phyloP scores from a whole-genome alignment of 2,329 filamentous ascomycete genomes.

The Colletotrichum tropicale region DNA sequence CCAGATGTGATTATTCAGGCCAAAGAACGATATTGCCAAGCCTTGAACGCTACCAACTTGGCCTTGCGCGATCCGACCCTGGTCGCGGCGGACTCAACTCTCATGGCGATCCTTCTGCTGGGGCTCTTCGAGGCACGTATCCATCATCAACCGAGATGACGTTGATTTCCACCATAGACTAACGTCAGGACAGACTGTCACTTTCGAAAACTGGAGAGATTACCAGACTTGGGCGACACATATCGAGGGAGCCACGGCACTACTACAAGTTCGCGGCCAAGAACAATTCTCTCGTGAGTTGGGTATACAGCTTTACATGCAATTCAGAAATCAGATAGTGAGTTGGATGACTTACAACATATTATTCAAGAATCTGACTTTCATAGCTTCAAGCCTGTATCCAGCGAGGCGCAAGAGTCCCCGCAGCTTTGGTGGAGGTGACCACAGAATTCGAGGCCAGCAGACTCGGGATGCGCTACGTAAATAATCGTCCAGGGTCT shows the following conservation, averaged over 20 bases:
- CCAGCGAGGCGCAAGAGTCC: conserved; percentile 20
- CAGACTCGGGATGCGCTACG: neutral
- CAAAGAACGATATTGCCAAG: conserved; percentile 22
- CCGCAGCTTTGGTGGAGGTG: neutral
- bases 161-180: neutral
- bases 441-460: neutral
- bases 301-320: conserved; percentile 26
- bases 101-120: conserved; percentile 27
- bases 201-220: conserved; percentile 22
- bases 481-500: neutral
- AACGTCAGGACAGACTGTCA: conserved; percentile 19
- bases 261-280: conserved; percentile 27
- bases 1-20: conserved; percentile 21
- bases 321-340: conserved; percentile 29
- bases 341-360: conserved; percentile 9
- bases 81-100: conserved; percentile 22
- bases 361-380: no score
- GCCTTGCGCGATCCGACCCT: conserved; percentile 19
- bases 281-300: conserved; percentile 24
- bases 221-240: conserved; percentile 25
- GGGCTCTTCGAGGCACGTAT: conserved; percentile 27
- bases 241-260: conserved; percentile 25
- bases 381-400: conserved; percentile 22
- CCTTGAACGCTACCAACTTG: conserved; percentile 13
- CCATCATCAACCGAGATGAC: neutral